Base-by-base conservation (phyloP, 2,329 filamentous ascomycete genomes). In the Diaporthe destruens region DNA sequence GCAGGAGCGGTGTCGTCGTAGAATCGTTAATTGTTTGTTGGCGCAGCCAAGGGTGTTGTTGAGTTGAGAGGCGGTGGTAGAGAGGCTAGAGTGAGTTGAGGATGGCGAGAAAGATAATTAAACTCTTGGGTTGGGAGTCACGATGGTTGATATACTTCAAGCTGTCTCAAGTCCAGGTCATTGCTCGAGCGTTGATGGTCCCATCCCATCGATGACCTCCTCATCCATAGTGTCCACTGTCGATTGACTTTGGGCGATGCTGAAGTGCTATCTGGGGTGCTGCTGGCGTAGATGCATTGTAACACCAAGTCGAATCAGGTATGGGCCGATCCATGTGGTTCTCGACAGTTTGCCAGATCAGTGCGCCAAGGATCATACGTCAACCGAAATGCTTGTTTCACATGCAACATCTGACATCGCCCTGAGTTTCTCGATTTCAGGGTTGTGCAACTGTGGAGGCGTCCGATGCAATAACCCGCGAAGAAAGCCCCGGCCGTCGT, bases 251-350 rank as follows among this genome's bases (percentile, higher is more conserved):
- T 66, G n/a, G 6, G 61, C 61, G 44, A 51, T 25, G 44, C n/a
- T 51, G 20, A 51, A 36, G 61, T n/a, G 44, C 61, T 44, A 65
- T 65, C 61, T 65, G 61, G 44, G 51, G 44, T 65, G 34, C 32
- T 16, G 47, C 47, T 34, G 61, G 32, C 61, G 32, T 20, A 66
- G 44, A 66, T 39, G 47, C 61, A 39, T 66, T 49, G 61, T 51
- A 66, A 66, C 61, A 53, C 32, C 61, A 66, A 66, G 61, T 66
- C 61, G 61, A 66, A 66, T 66, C 61, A 66, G 61, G 61, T 66
- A 66, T 66, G 61, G 61, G 61, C 16, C 61, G 61, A 66, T 66
- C 61, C 25, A 25, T 39, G 61, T 66, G 61, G 44, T 66, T 66
- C 61, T 66, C 61, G 61, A 66, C 61, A 66, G 61, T 66, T 66